Conservation (phyloP, 2,329 filamentous ascomycete genomes). For the Diaporthe eres region DNA sequence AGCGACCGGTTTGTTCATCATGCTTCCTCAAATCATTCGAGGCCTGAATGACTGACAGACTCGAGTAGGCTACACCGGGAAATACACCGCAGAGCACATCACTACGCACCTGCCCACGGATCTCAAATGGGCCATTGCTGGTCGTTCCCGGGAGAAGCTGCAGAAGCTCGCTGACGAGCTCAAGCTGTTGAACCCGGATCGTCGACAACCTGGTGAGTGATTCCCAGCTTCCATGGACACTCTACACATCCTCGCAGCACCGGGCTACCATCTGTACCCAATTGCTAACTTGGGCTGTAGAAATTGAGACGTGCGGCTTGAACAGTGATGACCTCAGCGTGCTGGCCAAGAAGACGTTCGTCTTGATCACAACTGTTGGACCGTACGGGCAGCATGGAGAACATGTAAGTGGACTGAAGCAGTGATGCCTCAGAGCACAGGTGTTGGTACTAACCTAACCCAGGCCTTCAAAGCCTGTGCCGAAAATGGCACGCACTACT, state of each 20-base stretch:
- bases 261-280: neutral
- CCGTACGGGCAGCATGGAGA: slow-evolving; percentile 72
- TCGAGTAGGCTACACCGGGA: slow-evolving; percentile 84
- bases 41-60: slow-evolving; percentile 32
- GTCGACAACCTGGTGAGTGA: slow-evolving; percentile 75
- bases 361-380: slow-evolving; percentile 72
- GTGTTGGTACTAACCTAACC: neutral
- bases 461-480: slow-evolving; percentile 72
- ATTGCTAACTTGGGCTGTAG: slow-evolving; percentile 48
- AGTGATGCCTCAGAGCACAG: neutral
- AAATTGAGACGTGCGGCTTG: slow-evolving; percentile 67
- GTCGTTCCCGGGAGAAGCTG: slow-evolving; percentile 84
- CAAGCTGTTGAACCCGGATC: slow-evolving; percentile 76
- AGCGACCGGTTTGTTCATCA: slow-evolving; percentile 62
- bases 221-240: slow-evolving; percentile 29
- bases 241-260: slow-evolving; percentile 12
- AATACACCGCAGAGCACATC: slow-evolving; percentile 82
- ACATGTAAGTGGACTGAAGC: slow-evolving; percentile 44
- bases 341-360: slow-evolving; percentile 68
- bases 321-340: slow-evolving; percentile 60
- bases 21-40: no score
- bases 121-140: slow-evolving; percentile 89
- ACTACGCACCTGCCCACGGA: slow-evolving; percentile 78
- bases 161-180: slow-evolving; percentile 77
- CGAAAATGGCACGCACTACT: slow-evolving; percentile 73